These are phyloP conservation scores for Leucaena leucocephala DNA, from an alignment of 306 rosid species.

Conservation along the genomic window DNA sequence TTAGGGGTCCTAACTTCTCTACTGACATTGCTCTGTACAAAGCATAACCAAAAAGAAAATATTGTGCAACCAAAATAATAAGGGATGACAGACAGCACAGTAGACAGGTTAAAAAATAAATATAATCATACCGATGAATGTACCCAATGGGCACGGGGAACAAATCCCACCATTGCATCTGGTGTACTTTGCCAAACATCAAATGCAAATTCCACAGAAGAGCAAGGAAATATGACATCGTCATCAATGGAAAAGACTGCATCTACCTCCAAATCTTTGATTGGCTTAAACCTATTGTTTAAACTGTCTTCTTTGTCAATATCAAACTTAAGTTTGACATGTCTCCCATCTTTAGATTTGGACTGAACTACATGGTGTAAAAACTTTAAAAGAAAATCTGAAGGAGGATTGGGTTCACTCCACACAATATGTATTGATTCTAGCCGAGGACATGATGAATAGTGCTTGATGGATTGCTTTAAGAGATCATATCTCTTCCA, in stretches of 20 bases:
- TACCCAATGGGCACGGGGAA: conserved; percentile 89
- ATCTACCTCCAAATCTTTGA: conserved; percentile 68
- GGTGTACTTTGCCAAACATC: conserved; percentile 94
- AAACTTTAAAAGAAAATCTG: conserved; percentile 51
- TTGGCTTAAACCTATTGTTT: conserved; percentile 91
- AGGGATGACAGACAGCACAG: background rate
- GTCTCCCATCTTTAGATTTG: conserved; percentile 52
- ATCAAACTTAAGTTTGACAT: conserved; percentile 67
- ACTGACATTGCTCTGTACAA: background rate
- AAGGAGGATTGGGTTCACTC: conserved; percentile 91
- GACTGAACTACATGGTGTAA: conserved; percentile 49
- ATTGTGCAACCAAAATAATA: too few species aligned
- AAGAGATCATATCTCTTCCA: conserved; percentile 97
- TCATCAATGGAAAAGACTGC: conserved; percentile 91
- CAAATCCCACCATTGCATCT: conserved; percentile 96
- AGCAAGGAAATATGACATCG: conserved; percentile 90
- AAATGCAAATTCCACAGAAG: conserved; percentile 86
- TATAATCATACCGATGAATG: conserved; percentile 61
- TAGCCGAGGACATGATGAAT: conserved; percentile 73
- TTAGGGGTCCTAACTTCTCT: conserved; percentile 3
- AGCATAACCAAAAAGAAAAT: conserved; percentile 1
- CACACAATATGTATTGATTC: conserved; percentile 83
- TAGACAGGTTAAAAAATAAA: background rate
- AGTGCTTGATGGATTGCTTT: conserved; percentile 88
- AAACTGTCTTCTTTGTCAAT: conserved; percentile 83